phyloP scores from a whole-genome alignment of 352 stramenopile genomes.

The Pythium plurisporium region DNA sequence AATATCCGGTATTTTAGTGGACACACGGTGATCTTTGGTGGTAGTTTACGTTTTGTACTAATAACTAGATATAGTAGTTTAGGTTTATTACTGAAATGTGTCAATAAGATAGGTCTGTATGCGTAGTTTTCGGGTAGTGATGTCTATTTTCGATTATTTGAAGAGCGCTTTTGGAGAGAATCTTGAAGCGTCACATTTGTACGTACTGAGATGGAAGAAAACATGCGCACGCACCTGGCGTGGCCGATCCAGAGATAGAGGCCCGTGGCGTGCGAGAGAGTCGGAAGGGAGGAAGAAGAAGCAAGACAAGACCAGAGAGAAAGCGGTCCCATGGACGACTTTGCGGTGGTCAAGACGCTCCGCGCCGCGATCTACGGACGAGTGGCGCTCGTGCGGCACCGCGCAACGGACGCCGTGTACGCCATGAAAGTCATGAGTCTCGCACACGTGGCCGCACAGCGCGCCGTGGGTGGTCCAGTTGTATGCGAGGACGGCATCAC shows the following conservation, averaged over 20 bases:
- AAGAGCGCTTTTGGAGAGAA: neutral
- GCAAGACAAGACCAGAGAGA: neutral
- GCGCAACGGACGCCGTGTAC: constrained; percentile 27
- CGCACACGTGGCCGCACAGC: constrained; percentile 40
- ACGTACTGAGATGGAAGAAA: no score
- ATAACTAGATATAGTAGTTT: no score
- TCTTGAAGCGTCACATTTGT: constrained; percentile 4
- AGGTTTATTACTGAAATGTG: no score
- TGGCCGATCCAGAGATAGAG: no score
- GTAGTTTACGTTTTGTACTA: neutral
- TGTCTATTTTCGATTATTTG: neutral
- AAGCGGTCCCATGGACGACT: constrained; percentile 28
- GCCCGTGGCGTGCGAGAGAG: no score
- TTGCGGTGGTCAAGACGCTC: constrained; percentile 36
- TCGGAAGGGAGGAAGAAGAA: neutral
- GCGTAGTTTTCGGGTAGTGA: no score
- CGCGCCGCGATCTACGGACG: constrained; percentile 51
- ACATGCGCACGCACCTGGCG: no score
- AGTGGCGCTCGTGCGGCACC: constrained; percentile 40
- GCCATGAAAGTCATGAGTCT: constrained; percentile 69
- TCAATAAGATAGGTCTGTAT: no score
- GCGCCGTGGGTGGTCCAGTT: constrained; percentile 32
- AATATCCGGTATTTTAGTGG: neutral
- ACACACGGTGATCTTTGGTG: neutral
- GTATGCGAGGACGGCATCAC: constrained; percentile 42